These are phyloP conservation scores for Dalechampia spathulata DNA, from an alignment of 441 rosid genomes.

Conservation along the genomic window DNA sequence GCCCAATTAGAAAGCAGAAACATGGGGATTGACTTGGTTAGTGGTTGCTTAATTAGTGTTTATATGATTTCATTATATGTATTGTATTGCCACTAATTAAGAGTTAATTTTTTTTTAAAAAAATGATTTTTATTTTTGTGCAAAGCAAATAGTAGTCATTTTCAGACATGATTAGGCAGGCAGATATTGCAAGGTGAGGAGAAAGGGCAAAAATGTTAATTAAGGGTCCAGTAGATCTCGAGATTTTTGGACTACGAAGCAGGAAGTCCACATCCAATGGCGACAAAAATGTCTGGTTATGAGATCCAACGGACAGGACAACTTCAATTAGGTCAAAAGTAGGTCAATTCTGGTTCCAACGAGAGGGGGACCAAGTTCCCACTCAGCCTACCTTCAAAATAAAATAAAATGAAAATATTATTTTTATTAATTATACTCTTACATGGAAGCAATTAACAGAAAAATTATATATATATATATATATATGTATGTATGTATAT, in stretches of 20 bases:
- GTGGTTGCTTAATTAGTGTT: slow-evolving; percentile 9
- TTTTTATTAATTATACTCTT: slow-evolving; percentile 1
- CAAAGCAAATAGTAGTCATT: too few relatives aligned
- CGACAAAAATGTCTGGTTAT: background rate
- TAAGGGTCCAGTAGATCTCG: too few relatives aligned
- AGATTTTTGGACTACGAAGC: slow-evolving; percentile 13
- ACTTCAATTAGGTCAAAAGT: slow-evolving; percentile 18
- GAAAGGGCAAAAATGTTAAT: too few relatives aligned
- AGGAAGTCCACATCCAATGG: slow-evolving; percentile 12
- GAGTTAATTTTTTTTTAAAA: too few relatives aligned
- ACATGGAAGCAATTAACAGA: slow-evolving; percentile 13
- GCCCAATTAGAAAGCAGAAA: slow-evolving; percentile 23
- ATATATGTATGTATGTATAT: too few relatives aligned
- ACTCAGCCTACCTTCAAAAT: slow-evolving; percentile 11
- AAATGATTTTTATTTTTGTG: too few relatives aligned
- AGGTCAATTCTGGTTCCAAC: slow-evolving; percentile 15
- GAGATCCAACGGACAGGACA: slow-evolving; percentile 25
- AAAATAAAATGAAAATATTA: background rate
- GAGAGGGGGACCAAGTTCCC: slow-evolving; percentile 36
- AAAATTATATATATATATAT: background rate
- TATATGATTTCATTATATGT: too few relatives aligned
- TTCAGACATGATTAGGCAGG: too few relatives aligned
- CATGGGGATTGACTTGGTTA: slow-evolving; percentile 33
- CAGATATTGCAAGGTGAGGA: too few relatives aligned
- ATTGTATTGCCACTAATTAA: too few relatives aligned